Percentiles rank a stretch among this genome's conserved stretches.
These are phyloP conservation scores for Lentinula lateritia DNA, from an alignment of 768 basidiomycete genomes.

Conservation along the genomic window DNA sequence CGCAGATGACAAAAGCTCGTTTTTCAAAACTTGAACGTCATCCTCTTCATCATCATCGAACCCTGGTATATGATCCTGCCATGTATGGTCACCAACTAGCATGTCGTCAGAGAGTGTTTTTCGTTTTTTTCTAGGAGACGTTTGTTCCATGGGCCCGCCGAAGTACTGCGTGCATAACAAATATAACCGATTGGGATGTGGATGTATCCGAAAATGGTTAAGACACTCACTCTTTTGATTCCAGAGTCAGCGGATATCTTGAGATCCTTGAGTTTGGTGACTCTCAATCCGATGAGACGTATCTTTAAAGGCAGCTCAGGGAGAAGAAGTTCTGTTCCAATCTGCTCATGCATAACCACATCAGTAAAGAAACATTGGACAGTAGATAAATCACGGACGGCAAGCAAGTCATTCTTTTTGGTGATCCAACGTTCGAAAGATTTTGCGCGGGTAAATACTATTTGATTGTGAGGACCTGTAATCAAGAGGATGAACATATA, in stretches of 20 bases:
- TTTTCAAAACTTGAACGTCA: constrained; percentile 15
- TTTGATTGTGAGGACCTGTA: neutral
- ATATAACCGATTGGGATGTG: neutral
- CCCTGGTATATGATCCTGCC: constrained; percentile 43
- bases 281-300: constrained; percentile 81
- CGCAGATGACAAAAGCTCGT: neutral
- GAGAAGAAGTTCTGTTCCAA: constrained; percentile 76
- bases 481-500: neutral
- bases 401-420: constrained; percentile 72
- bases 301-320: constrained; percentile 76
- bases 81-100: constrained; percentile 9
- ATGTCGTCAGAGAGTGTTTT: constrained; percentile 21
- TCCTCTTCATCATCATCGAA: constrained; percentile 47
- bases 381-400: constrained; percentile 36
- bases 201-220: neutral
- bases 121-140: constrained; percentile 33
- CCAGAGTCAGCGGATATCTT: constrained; percentile 43
- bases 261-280: constrained; percentile 87
- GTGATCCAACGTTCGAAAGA: constrained; percentile 75
- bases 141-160: constrained; percentile 26
- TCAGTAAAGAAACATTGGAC: constrained; percentile 2
- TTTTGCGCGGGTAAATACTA: constrained; percentile 80
- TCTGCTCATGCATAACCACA: constrained; percentile 31
- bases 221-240: constrained; percentile 62
- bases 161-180: constrained; percentile 46